Conservation (phyloP, 495 filamentous ascomycete species). For the Penicilliopsis zonata region DNA sequence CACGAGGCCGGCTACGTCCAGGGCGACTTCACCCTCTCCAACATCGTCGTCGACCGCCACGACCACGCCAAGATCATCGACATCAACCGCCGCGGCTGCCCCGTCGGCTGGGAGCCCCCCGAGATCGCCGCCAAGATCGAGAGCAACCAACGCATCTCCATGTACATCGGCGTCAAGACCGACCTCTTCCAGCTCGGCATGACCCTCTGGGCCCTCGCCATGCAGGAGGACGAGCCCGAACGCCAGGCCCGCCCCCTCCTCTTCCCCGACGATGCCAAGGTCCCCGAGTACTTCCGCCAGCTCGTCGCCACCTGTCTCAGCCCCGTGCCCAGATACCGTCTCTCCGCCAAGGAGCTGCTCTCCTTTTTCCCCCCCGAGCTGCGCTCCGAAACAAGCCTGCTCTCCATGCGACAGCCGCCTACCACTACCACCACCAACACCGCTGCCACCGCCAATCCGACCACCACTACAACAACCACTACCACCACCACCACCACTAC, state of each 20-base stretch:
- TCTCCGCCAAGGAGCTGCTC: slow-evolving; percentile 46
- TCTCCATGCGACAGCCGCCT: slow-evolving; percentile 1
- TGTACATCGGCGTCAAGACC: slow-evolving; percentile 98
- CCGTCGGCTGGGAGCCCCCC: slow-evolving; percentile 95
- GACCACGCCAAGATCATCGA: slow-evolving; percentile 95
- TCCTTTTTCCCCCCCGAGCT: slow-evolving; percentile 30
- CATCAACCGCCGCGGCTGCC: slow-evolving; percentile 92
- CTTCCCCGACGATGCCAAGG: slow-evolving; percentile 27
- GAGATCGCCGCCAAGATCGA: slow-evolving; percentile 82
- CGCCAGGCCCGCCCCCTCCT: slow-evolving; percentile 59
- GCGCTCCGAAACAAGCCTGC: background rate
- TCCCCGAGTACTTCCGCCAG: slow-evolving; percentile 48
- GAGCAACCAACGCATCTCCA: slow-evolving; percentile 83
- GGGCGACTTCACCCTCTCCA: slow-evolving; percentile 93
- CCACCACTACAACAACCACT: too few relatives aligned
- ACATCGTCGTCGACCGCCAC: slow-evolving; percentile 81
- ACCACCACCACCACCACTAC: too few relatives aligned
- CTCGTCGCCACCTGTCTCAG: slow-evolving; percentile 48
- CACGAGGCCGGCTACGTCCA: slow-evolving; percentile 96
- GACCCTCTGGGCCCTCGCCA: slow-evolving; percentile 90
- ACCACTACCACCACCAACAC: background rate
- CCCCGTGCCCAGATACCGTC: slow-evolving; percentile 38
- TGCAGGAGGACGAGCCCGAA: slow-evolving; percentile 83
- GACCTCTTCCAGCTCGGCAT: slow-evolving; percentile 94
- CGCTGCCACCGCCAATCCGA: background rate